These are phyloP conservation scores for Ogataea parapolymorpha DNA, from an alignment of 805 yeast species.

Conservation along the genomic window DNA sequence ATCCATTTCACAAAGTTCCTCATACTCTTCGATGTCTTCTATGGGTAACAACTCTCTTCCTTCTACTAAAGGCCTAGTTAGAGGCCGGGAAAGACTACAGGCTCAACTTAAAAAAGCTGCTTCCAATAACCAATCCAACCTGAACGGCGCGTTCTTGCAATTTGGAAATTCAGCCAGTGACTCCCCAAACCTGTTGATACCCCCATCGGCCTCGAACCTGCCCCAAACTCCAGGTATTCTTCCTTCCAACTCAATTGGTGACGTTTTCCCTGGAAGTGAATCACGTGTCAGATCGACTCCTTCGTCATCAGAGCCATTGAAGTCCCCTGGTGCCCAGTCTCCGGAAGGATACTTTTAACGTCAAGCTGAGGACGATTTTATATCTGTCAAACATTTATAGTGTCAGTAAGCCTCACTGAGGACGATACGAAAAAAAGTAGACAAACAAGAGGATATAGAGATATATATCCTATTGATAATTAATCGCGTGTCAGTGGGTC, in stretches of 20 bases:
- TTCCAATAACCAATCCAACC: constrained; percentile 10
- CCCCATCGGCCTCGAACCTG: constrained; percentile 5
- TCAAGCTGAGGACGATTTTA: not conserved
- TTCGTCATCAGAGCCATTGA: constrained; percentile 1
- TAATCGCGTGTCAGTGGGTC: not conserved
- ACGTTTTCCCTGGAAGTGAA: constrained; percentile 16
- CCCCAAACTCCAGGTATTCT: constrained; percentile 27
- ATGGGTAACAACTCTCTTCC: constrained; percentile 4
- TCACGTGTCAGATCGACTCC: not conserved
- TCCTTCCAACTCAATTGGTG: constrained; percentile 23
- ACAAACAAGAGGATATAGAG: constrained; percentile 5
- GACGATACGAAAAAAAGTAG: constrained; percentile 8
- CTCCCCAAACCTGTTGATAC: not conserved
- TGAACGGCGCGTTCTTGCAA: constrained; percentile 16
- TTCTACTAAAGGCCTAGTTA: constrained; percentile 17
- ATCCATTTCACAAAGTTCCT: constrained; percentile 1
- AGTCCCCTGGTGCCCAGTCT: constrained; percentile 1
- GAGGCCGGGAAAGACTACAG: constrained; percentile 22
- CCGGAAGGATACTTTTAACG: constrained; percentile 5
- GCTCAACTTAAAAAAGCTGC: constrained; percentile 23
- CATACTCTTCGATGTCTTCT: constrained; percentile 4
- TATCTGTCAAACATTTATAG: constrained; percentile 9
- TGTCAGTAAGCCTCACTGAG: constrained; percentile 8
- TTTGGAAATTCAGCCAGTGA: constrained; percentile 6
- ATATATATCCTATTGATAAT: not conserved